Conservation (phyloP, 2,329 filamentous ascomycete genomes). For the Capronia epimyces region DNA sequence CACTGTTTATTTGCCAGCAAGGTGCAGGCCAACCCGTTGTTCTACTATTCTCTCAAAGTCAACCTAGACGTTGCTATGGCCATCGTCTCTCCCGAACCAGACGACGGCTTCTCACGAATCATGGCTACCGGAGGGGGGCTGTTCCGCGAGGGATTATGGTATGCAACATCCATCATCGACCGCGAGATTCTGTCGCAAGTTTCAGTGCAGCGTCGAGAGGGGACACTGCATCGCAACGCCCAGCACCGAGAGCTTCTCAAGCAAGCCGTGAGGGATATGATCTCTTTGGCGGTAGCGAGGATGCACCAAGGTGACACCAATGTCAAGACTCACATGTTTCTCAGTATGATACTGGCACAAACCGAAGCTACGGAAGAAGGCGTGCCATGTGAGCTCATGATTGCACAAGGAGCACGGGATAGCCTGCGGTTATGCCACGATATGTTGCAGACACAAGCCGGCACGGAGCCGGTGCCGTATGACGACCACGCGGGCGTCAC, state of each 20-base stretch:
- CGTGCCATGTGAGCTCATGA: slow-evolving; percentile 35
- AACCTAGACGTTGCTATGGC: slow-evolving; percentile 35
- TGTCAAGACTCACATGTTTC: slow-evolving; percentile 31
- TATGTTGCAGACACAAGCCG: too few species aligned
- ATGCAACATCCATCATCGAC: slow-evolving; percentile 40
- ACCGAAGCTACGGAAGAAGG: slow-evolving; percentile 16
- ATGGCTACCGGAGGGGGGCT: slow-evolving; percentile 33
- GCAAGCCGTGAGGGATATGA: slow-evolving; percentile 25
- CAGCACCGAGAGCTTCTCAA: slow-evolving; percentile 18
- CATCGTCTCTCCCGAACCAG: slow-evolving; percentile 32
- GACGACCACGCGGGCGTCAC: too few species aligned
- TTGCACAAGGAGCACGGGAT: slow-evolving; percentile 25
- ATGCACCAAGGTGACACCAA: slow-evolving; percentile 33
- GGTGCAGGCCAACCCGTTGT: slow-evolving; percentile 33
- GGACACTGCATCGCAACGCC: slow-evolving; percentile 12
- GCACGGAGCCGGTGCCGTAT: too few species aligned
- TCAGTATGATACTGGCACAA: slow-evolving; percentile 30
- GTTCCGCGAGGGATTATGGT: slow-evolving; percentile 35
- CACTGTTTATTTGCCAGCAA: slow-evolving; percentile 42
- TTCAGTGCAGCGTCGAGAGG: slow-evolving; percentile 28
- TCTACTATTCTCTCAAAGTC: slow-evolving; percentile 36
- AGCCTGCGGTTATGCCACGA: slow-evolving; percentile 24
- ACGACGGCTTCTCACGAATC: slow-evolving; percentile 30
- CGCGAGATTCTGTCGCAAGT: slow-evolving; percentile 45
- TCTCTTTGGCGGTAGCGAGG: slow-evolving; percentile 28